Conservation (phyloP, 2,329 filamentous ascomycete species). For the Zalaria obscura region DNA sequence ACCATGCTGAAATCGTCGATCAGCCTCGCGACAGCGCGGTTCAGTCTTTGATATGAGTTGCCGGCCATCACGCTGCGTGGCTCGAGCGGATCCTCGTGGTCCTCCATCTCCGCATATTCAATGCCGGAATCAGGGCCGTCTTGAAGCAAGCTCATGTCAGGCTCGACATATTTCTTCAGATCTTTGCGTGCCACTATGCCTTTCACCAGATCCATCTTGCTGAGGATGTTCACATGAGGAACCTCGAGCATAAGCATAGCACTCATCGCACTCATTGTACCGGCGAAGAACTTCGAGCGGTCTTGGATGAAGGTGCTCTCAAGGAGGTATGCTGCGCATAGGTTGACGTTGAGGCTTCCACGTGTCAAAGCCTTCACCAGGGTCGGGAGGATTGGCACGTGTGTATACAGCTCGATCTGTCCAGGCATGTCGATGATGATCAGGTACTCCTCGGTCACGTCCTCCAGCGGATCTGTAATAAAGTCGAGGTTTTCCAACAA, state of each 20-base stretch:
- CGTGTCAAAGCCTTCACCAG: slow-evolving; percentile 71
- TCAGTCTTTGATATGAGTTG: slow-evolving; percentile 66
- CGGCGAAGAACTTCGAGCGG: slow-evolving; percentile 92
- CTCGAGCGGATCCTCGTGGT: slow-evolving; percentile 37
- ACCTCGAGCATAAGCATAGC: slow-evolving; percentile 98
- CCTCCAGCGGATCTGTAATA: slow-evolving; percentile 69
- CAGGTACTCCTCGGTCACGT: slow-evolving; percentile 83
- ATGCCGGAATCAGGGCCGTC: slow-evolving; percentile 52
- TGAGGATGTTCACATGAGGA: slow-evolving; percentile 89
- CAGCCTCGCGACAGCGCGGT: slow-evolving; percentile 73
- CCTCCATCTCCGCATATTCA: slow-evolving; percentile 23
- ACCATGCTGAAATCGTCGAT: slow-evolving; percentile 99
- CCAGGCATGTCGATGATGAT: slow-evolving; percentile 98
- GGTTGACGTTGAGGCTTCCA: slow-evolving; percentile 72
- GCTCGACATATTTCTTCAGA: slow-evolving; percentile 77
- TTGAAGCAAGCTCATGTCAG: slow-evolving; percentile 69
- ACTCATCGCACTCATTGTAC: slow-evolving; percentile 91
- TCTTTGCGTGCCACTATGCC: slow-evolving; percentile 78
- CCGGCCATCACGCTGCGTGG: slow-evolving; percentile 64
- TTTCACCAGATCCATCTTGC: slow-evolving; percentile 95
- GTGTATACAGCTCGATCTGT: slow-evolving; percentile 96
- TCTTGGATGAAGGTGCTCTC: slow-evolving; percentile 94
- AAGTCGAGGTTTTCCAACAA: slow-evolving; percentile 91
- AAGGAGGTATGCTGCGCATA: slow-evolving; percentile 87
- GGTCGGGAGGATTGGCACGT: slow-evolving; percentile 80